phyloP scores from a whole-genome alignment of 441 rosid genomes.

The Caryocar brasiliense region DNA sequence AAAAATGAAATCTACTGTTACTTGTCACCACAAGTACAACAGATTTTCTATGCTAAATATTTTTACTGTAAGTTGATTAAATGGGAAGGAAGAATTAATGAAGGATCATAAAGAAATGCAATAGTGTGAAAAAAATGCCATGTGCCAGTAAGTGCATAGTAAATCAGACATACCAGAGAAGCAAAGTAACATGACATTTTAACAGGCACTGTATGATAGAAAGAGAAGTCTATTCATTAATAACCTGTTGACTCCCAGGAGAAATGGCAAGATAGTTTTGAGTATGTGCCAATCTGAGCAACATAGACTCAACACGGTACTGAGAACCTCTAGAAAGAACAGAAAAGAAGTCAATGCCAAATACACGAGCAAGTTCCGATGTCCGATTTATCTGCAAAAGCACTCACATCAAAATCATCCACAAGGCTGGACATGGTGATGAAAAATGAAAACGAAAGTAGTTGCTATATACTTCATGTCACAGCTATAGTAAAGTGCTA shows the following conservation, averaged over 20 bases:
- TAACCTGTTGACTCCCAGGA: constrained; percentile 91
- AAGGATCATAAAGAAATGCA: too few relatives aligned
- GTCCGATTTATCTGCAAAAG: constrained; percentile 88
- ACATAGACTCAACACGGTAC: constrained; percentile 96
- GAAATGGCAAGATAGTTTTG: constrained; percentile 95
- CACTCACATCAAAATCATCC: constrained; percentile 10
- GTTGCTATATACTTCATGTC: too few relatives aligned
- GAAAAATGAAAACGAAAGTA: too few relatives aligned
- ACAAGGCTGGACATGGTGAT: too few relatives aligned
- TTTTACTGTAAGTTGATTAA: too few relatives aligned
- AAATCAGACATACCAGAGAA: not conserved
- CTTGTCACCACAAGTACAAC: too few relatives aligned
- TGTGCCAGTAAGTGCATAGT: not conserved
- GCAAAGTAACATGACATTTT: not conserved
- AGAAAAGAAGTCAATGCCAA: constrained; percentile 95
- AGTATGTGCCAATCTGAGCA: constrained; percentile 86
- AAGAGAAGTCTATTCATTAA: not conserved
- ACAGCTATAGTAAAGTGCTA: too few relatives aligned
- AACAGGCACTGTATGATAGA: not conserved
- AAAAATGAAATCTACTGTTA: too few relatives aligned
- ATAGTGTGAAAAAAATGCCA: too few relatives aligned
- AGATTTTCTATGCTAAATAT: too few relatives aligned
- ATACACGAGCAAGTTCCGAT: constrained; percentile 96
- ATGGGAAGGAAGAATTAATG: too few relatives aligned
- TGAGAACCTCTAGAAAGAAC: constrained; percentile 98